A percentile compares a stretch with the other conserved stretches of the same genome.
Evolutionary conservation across 495 filamentous ascomycete genomes (phyloP).

Genomic region (Copromyces sp.): DNA sequence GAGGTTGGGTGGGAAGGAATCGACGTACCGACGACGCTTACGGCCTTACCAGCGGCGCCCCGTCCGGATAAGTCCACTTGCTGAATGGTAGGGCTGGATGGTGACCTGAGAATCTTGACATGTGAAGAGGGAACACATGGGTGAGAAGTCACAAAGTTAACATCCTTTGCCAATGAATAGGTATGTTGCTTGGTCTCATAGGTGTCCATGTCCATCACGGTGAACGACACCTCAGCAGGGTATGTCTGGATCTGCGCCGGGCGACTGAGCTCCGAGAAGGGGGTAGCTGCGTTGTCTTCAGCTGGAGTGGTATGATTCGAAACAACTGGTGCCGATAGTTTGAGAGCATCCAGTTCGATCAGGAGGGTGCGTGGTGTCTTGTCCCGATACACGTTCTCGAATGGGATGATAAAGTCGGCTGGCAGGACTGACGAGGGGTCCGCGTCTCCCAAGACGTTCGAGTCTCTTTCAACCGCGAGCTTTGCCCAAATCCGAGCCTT

Average conservation of each 20-base stretch:
- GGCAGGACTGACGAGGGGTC: conserved; percentile 38
- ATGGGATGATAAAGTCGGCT: conserved; percentile 48
- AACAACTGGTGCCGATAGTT: conserved; percentile 25
- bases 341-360: conserved; percentile 35
- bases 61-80: conserved; percentile 37
- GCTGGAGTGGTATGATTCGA: conserved; percentile 27
- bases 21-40: conserved; percentile 31
- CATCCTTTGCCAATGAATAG: conserved; percentile 47
- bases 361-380: conserved; percentile 25
- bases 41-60: conserved; percentile 30
- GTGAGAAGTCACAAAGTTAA: conserved; percentile 56
- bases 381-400: conserved; percentile 39
- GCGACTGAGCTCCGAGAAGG: conserved; percentile 23
- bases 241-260: conserved; percentile 33
- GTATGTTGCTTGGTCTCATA: conserved; percentile 29
- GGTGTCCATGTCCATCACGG: conserved; percentile 29
- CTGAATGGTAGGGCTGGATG: conserved; percentile 40
- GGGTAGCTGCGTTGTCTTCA: conserved; percentile 22
- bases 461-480: conserved; percentile 37
- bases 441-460: conserved; percentile 41
- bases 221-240: conserved; percentile 43
- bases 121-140: conserved; percentile 50
- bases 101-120: conserved; percentile 37
- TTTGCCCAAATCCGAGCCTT: conserved; percentile 41
- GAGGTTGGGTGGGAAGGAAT: background rate